Evolutionary conservation across 139 green algal genomes (phyloP), one percentile per base, ranked within the genome.

Genomic region (Chlorella sp.): DNA sequence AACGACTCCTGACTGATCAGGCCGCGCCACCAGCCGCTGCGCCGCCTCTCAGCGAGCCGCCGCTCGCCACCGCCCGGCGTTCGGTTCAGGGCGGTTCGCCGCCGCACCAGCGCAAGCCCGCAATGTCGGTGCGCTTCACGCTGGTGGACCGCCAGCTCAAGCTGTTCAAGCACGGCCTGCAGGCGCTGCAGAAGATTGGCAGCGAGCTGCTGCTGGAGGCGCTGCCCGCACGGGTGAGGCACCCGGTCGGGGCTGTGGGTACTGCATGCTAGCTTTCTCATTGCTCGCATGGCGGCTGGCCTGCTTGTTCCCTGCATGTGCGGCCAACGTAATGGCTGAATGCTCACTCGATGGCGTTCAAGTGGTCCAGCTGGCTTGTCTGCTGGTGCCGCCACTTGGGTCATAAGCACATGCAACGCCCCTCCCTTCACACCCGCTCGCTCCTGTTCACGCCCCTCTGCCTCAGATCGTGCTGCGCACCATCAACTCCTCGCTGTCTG

Each of bases 401-500:
- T n/a, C n/a, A n/a, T n/a, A n/a, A n/a, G n/a, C n/a, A n/a, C n/a
- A n/a, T n/a, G n/a, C n/a, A n/a, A n/a, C n/a, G n/a, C n/a, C n/a
- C n/a, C 9, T 9, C 44, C 44, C 44, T 51, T 9, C 44, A 51
- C 9, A 9, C 44, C 44, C 44, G 44, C 44, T 51, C 44, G n/a
- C n/a, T n/a, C n/a, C n/a, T n/a, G n/a, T n/a, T n/a, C n/a, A 2
- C 32, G 17, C 44, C 21, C 34, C 34, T 18, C 1, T 36, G 15
- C 32, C 80, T 60, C 92, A 95, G 92, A 64, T 96, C 47, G 80
- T 94, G 9, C 82, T 97, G 83, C 84, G 92, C 2, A 84, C 68
- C 79, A 94, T 97, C 57, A 97, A 96, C 86, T 91, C 85, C 20
- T 89, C 92, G 4, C 85, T 86, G 9, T 94, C 92, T 18, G 94